These are phyloP conservation scores for Tritrichomonas foetus DNA, from an alignment of 208 protist species.

Conservation along the genomic window DNA sequence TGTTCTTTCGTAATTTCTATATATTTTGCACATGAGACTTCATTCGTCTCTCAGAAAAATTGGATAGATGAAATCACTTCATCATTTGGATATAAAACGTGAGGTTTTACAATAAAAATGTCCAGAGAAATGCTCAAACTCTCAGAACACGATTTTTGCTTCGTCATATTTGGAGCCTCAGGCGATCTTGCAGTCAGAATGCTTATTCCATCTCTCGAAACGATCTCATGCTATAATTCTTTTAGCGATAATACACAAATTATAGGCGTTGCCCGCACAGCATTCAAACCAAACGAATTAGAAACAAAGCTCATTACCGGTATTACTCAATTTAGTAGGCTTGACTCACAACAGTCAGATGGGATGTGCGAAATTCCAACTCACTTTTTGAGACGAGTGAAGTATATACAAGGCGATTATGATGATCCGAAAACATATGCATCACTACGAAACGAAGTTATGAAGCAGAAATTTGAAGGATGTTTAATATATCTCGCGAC, in stretches of 20 bases:
- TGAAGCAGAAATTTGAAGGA: background rate
- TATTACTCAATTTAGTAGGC: background rate
- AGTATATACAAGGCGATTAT: background rate
- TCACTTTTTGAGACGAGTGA: background rate
- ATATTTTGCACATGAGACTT: too few species aligned
- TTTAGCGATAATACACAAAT: background rate
- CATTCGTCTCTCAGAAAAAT: too few species aligned
- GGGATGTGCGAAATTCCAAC: background rate
- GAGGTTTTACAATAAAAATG: too few species aligned
- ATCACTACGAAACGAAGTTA: background rate
- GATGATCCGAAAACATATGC: background rate
- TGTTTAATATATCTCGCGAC: slow-evolving; percentile 19
- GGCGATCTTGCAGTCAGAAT: background rate
- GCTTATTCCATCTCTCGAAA: background rate
- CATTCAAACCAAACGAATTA: background rate
- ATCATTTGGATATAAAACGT: too few species aligned
- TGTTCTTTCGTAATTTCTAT: too few species aligned
- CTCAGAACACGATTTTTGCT: too few species aligned
- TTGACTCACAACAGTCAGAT: background rate
- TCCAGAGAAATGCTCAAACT: too few species aligned
- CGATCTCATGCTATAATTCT: background rate
- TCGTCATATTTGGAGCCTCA: slow-evolving; percentile 14
- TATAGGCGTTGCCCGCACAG: background rate
- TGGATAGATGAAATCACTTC: too few species aligned
- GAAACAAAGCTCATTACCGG: background rate